These are phyloP conservation scores for Cymbopogon citratus DNA, from an alignment of 176 grass and related monocot genomes.

Conservation along the genomic window DNA sequence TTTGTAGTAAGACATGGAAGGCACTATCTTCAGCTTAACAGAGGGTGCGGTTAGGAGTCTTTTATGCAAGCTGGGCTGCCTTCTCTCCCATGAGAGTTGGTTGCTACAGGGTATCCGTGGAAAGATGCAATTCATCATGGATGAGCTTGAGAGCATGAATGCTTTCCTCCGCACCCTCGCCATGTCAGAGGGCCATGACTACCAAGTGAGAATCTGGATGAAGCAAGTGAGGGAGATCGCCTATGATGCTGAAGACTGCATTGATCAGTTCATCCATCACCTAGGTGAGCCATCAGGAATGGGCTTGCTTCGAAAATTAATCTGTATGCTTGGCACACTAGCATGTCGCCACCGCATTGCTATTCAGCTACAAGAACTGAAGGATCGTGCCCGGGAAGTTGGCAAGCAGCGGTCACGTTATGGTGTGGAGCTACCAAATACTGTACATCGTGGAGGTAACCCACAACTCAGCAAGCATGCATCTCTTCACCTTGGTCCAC, in stretches of 20 bases:
- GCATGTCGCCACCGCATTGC: not conserved
- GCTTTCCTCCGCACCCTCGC: constrained; percentile 27
- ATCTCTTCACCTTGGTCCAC: constrained; percentile 10
- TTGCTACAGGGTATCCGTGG: not conserved
- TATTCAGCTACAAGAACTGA: constrained; percentile 20
- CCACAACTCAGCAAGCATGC: not conserved
- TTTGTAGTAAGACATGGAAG: constrained; percentile 3
- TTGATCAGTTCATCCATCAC: constrained; percentile 27
- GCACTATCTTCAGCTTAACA: constrained; percentile 15
- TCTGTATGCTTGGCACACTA: not conserved
- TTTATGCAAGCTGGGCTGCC: constrained; percentile 22
- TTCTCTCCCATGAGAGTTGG: constrained; percentile 20
- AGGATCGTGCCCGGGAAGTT: not conserved
- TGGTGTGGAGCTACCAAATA: not conserved
- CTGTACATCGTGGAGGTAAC: not conserved
- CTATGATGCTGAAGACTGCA: constrained; percentile 34
- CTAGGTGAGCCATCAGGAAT: not conserved
- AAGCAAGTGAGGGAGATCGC: constrained; percentile 38
- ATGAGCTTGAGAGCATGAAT: constrained; percentile 39
- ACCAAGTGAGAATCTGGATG: constrained; percentile 34
- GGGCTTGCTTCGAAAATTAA: not conserved
- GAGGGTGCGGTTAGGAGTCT: constrained; percentile 12
- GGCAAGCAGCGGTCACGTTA: constrained; percentile 8
- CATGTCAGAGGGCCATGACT: not conserved
- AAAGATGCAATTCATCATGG: constrained; percentile 29